Percentiles rank a stretch among this genome's conserved stretches.
Evolutionary conservation across 805 yeast species (phyloP).

Genomic region (Cephaloascus albidus): DNA sequence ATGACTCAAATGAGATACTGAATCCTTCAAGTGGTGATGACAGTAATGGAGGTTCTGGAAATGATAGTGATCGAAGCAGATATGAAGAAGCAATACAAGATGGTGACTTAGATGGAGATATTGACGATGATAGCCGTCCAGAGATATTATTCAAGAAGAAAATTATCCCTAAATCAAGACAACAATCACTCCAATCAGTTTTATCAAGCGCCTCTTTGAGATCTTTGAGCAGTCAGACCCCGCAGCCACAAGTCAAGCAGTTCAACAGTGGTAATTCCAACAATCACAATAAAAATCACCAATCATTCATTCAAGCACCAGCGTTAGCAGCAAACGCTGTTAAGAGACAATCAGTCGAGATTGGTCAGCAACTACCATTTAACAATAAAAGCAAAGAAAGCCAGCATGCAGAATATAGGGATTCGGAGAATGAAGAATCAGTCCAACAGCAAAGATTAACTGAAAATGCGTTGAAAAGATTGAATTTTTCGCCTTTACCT

Average conservation of each 20-base stretch:
- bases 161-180: slow-evolving; percentile 22
- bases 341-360: slow-evolving; percentile 16
- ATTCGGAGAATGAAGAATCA: slow-evolving; percentile 22
- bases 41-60: background rate
- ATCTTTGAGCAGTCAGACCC: slow-evolving; percentile 14
- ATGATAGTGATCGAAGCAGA: background rate
- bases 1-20: background rate
- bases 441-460: slow-evolving; percentile 32
- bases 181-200: slow-evolving; percentile 34
- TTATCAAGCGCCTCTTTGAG: slow-evolving; percentile 33
- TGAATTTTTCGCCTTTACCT: slow-evolving; percentile 31
- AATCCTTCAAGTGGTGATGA: background rate
- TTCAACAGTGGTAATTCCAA: background rate
- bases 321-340: slow-evolving; percentile 27
- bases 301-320: slow-evolving; percentile 36
- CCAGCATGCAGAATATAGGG: too few relatives aligned
- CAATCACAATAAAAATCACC: slow-evolving; percentile 21
- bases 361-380: slow-evolving; percentile 33
- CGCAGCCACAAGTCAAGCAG: background rate
- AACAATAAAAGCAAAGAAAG: slow-evolving; percentile 4
- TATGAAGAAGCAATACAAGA: slow-evolving; percentile 1
- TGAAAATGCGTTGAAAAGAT: slow-evolving; percentile 30
- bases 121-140: slow-evolving; percentile 1
- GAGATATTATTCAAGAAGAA: slow-evolving; percentile 27
- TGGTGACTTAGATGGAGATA: background rate